These are phyloP conservation scores for Gynandropsis gynandra DNA, from an alignment of 345 rosid genomes.

Conservation along the genomic window DNA sequence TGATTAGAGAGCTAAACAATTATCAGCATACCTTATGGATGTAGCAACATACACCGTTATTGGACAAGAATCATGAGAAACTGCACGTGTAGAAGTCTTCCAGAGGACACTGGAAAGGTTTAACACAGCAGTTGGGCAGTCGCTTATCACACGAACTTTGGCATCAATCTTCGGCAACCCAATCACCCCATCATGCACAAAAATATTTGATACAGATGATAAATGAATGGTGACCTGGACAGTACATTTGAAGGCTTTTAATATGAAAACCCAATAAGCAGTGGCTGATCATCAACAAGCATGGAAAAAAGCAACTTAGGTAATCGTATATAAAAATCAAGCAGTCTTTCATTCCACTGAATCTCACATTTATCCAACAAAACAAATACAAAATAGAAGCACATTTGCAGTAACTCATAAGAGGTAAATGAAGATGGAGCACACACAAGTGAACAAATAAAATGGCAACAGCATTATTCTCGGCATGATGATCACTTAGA, in stretches of 20 bases:
- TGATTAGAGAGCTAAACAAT: neutral
- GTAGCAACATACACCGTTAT: slow-evolving; percentile 30
- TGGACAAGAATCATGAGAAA: slow-evolving; percentile 39
- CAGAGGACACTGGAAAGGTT: slow-evolving; percentile 26
- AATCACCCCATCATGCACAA: slow-evolving; percentile 33
- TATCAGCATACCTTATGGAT: slow-evolving; percentile 25
- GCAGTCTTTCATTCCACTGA: neutral
- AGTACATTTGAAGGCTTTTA: too few relatives aligned
- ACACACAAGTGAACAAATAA: too few relatives aligned
- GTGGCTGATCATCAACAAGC: neutral
- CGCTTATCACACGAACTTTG: slow-evolving; percentile 38
- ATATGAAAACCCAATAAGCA: neutral
- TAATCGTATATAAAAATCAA: neutral
- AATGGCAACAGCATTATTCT: too few relatives aligned
- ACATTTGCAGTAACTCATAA: neutral
- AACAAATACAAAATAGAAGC: neutral
- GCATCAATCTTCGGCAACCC: slow-evolving; percentile 25
- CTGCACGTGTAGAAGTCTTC: slow-evolving; percentile 27
- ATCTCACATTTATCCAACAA: neutral
- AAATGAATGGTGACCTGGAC: slow-evolving; percentile 27
- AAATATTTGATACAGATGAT: slow-evolving; percentile 27
- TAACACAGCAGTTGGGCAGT: slow-evolving; percentile 29
- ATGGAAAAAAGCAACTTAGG: neutral
- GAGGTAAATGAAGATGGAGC: neutral
- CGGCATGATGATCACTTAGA: too few relatives aligned